phyloP scores from a whole-genome alignment of 768 basidiomycete genomes.

The Xerocomus brunneocitrinus region DNA sequence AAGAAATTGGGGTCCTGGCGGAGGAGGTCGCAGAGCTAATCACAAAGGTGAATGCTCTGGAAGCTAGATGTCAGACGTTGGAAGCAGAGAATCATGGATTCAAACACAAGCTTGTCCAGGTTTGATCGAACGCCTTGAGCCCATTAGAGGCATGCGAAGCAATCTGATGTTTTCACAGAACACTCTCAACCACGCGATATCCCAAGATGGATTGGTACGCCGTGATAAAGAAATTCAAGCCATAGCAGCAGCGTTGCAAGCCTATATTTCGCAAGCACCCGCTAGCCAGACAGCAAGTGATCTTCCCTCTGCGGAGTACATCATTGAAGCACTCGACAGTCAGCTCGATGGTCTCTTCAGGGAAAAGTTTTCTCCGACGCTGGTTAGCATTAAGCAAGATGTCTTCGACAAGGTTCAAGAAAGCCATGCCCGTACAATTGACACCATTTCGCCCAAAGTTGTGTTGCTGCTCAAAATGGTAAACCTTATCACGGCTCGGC shows the following conservation, averaged over 20 bases:
- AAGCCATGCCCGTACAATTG: constrained; percentile 17
- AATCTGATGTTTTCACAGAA: constrained; percentile 13
- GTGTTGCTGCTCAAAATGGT: constrained; percentile 28
- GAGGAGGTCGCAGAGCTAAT: constrained; percentile 32
- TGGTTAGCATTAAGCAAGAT: constrained; percentile 22
- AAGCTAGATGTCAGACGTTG: constrained; percentile 16
- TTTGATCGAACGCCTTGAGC: constrained; percentile 10
- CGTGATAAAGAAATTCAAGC: constrained; percentile 29
- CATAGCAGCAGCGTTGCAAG: constrained; percentile 27
- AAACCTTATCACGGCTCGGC: constrained; percentile 25
- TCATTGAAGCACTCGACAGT: constrained; percentile 24
- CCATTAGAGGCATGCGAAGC: background rate
- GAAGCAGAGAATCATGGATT: constrained; percentile 28
- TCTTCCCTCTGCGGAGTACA: constrained; percentile 28
- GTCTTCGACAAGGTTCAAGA: constrained; percentile 22
- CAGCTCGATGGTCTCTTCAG: constrained; percentile 24
- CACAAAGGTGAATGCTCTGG: constrained; percentile 24
- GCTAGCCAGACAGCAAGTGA: constrained; percentile 5
- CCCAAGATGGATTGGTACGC: constrained; percentile 13
- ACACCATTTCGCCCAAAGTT: constrained; percentile 26
- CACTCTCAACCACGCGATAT: constrained; percentile 6
- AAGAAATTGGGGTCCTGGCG: constrained; percentile 31
- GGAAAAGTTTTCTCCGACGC: constrained; percentile 18
- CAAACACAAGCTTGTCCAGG: constrained; percentile 24
- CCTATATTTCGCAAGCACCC: constrained; percentile 29